Evolutionary conservation across 176 grass and related monocot species (phyloP).

Genomic region (Oryza coarctata): DNA sequence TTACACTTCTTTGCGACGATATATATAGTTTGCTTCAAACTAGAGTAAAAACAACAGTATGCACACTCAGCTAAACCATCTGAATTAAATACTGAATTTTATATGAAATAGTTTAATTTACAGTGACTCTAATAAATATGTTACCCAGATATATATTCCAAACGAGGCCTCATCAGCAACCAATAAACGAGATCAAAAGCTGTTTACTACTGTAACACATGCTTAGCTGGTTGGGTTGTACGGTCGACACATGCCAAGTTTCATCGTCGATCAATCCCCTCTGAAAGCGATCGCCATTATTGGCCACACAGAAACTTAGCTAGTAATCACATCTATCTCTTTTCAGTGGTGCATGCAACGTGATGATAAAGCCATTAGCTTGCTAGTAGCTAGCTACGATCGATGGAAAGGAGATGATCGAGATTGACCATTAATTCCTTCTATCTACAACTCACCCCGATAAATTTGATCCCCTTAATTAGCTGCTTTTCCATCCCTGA

Average conservation of each 20-base stretch:
- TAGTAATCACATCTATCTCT: neutral
- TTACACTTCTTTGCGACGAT: no score
- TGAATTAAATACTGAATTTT: neutral
- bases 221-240: slow-evolving; percentile 1
- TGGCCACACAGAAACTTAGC: neutral
- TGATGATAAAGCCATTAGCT: slow-evolving; percentile 15
- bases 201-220: neutral
- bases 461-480: no score
- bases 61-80: neutral
- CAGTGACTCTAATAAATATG: neutral
- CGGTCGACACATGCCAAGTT: slow-evolving; percentile 40
- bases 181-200: neutral
- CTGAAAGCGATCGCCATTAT: slow-evolving; percentile 52
- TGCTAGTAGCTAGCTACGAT: neutral
- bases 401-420: neutral
- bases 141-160: neutral
- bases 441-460: neutral
- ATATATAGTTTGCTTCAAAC: neutral
- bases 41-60: neutral
- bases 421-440: slow-evolving; percentile 35
- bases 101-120: neutral
- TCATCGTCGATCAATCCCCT: neutral
- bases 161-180: neutral
- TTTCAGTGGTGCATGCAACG: neutral
- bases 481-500: neutral